Percentiles rank a stretch among this genome's conserved stretches.
Evolutionary conservation across 2,329 filamentous ascomycete genomes (phyloP).

Genomic region (Triangularia verruculosa): DNA sequence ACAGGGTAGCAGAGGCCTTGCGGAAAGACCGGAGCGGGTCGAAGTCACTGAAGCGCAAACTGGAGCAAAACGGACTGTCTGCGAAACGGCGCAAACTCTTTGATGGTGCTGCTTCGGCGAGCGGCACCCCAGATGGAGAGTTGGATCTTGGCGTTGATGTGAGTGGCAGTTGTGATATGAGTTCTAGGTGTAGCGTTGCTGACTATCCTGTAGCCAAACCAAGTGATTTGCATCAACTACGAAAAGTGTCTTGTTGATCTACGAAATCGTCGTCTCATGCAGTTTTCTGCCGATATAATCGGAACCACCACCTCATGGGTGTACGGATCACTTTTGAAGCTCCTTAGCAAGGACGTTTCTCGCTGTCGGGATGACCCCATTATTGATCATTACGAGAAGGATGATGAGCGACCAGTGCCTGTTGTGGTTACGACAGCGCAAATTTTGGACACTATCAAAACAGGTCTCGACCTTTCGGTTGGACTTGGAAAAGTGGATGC

Average conservation of each 20-base stretch:
- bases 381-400: constrained; percentile 43
- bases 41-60: constrained; percentile 49
- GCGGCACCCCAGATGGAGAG: constrained; percentile 41
- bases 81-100: constrained; percentile 55
- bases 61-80: constrained; percentile 42
- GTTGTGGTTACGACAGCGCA: constrained; percentile 52
- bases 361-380: constrained; percentile 62
- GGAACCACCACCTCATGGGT: constrained; percentile 73
- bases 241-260: constrained; percentile 80
- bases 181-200: neutral
- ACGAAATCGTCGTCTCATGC: constrained; percentile 72
- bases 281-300: constrained; percentile 67
- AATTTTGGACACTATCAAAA: constrained; percentile 53
- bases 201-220: constrained; percentile 54
- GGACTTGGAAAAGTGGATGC: constrained; percentile 56
- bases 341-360: constrained; percentile 65
- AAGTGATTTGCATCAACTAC: constrained; percentile 77
- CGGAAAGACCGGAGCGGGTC: constrained; percentile 52
- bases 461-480: constrained; percentile 49
- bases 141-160: constrained; percentile 49
- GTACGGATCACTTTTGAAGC: constrained; percentile 69
- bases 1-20: constrained; percentile 53
- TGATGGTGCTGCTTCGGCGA: constrained; percentile 42
- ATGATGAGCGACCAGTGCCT: constrained; percentile 33
- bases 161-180: constrained; percentile 30